Conservation (phyloP, 2,329 filamentous ascomycete genomes). For the Alternaria dauci region DNA sequence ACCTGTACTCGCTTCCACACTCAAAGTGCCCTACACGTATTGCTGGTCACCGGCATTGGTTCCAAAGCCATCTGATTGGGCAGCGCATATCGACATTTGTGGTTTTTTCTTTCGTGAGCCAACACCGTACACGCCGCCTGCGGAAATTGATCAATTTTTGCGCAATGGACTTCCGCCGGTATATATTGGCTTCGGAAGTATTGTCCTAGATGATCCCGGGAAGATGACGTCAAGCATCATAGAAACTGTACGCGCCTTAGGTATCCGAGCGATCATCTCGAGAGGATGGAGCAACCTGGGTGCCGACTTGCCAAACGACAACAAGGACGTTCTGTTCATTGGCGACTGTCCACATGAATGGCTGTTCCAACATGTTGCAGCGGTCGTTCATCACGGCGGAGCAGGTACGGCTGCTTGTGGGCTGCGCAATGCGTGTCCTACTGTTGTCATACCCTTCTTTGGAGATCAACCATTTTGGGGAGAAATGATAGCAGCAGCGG, state of each 20-base stretch:
- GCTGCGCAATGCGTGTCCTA: constrained; percentile 77
- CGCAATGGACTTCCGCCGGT: constrained; percentile 60
- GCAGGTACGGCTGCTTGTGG: constrained; percentile 87
- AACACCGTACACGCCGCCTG: constrained; percentile 52
- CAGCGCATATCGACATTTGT: constrained; percentile 40
- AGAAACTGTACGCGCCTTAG: constrained; percentile 67
- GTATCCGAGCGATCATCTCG: constrained; percentile 53
- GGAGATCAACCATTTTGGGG: constrained; percentile 49
- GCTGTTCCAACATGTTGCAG: constrained; percentile 80
- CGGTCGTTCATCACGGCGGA: constrained; percentile 84
- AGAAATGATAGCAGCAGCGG: constrained; percentile 41
- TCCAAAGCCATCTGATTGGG: constrained; percentile 29
- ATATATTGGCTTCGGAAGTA: constrained; percentile 66
- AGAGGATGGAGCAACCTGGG: constrained; percentile 24
- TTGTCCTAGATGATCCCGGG: constrained; percentile 62
- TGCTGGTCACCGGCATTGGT: constrained; percentile 55
- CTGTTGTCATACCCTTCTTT: constrained; percentile 80
- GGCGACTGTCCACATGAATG: constrained; percentile 87
- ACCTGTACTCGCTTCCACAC: constrained; percentile 48
- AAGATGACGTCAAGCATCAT: constrained; percentile 57
- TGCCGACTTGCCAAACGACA: constrained; percentile 9
- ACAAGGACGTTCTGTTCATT: constrained; percentile 56
- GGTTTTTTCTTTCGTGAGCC: constrained; percentile 58
- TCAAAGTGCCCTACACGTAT: constrained; percentile 56
- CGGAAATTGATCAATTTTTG: constrained; percentile 56